Evolutionary conservation across 108 stramenopile genomes (phyloP), one percentile per base, ranked within the genome.

Genomic region (Discostella pseudostelligera): DNA sequence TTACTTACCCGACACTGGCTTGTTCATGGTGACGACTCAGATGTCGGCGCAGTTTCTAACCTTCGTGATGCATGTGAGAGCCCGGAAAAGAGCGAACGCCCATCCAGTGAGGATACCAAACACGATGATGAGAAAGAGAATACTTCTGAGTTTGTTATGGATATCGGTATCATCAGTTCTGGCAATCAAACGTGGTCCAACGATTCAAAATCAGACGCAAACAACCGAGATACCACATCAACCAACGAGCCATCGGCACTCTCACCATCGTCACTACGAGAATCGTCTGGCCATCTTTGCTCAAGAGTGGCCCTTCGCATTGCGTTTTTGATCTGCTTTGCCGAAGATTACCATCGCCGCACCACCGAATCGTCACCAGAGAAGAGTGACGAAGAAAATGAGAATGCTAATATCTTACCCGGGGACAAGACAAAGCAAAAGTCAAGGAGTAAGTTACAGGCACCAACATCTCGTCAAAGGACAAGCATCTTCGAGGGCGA

Each of bases 71-170:
- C 64, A 24, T 32, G 25, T 32, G 65, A 65, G 47, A 32, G 63
- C 21, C 32, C 22, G 13, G 49, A 17, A 20, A 44, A 46, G 26
- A 39, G n/a, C 16, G 45, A 69, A 44, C 55, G 37, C 26, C 42
- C 40, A 49, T 50, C 49, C 5, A 51, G 44, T 28, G 28, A 39
- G 16, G 47, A 45, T 11, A 22, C 45, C 35, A 61, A 53, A 21
- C 36, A 66, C 14, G 47, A 58, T 49, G 67, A 67, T 20, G 81
- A 83, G 9, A 72, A 73, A 40, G 88, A 94, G 36, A 79, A 86
- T 50, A 85, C 87, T 2, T 72, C 83, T 19, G 81, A 89, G 36
- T 93, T 93, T 65, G 76, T 90, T 4, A 90, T 94, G 86, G 88
- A 94, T 74, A 73, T 94, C n/a, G 74, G 81, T 29, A 63, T 42